phyloP scores from a whole-genome alignment of 2,329 filamentous ascomycete genomes.

The Sporothrix brunneoviolacea region DNA sequence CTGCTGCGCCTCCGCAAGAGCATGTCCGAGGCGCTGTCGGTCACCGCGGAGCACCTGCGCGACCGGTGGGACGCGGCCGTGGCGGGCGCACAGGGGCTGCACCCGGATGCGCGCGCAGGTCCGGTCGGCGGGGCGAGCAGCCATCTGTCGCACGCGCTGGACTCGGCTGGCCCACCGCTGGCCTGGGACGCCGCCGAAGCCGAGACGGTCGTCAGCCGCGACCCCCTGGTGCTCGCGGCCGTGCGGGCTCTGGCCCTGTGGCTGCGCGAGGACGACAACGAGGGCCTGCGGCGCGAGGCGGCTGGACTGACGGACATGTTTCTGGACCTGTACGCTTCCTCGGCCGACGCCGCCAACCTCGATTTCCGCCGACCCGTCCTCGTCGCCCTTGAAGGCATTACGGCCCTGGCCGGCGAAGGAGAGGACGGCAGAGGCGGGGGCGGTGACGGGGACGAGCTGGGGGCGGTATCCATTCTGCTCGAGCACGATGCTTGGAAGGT shows the following conservation, averaged over 20 bases:
- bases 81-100: constrained; percentile 55
- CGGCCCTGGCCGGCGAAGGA: constrained; percentile 30
- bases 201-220: constrained; percentile 39
- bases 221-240: constrained; percentile 54
- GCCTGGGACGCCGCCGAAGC: constrained; percentile 52
- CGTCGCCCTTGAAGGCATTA: constrained; percentile 33
- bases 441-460: constrained; percentile 34
- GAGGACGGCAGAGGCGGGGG: constrained; percentile 33
- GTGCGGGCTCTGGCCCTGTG: constrained; percentile 55
- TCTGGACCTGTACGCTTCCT: constrained; percentile 48
- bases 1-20: constrained; percentile 55
- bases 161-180: constrained; percentile 35
- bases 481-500: constrained; percentile 47
- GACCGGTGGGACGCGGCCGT: constrained; percentile 63
- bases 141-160: background rate
- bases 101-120: constrained; percentile 47
- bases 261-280: constrained; percentile 63
- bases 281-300: constrained; percentile 48
- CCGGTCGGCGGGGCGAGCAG: constrained; percentile 34
- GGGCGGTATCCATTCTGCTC: constrained; percentile 25
- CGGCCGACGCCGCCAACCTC: constrained; percentile 24
- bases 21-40: constrained; percentile 56
- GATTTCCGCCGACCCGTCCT: constrained; percentile 53
- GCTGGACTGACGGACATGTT: constrained; percentile 58
- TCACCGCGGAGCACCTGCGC: constrained; percentile 58